Percentiles rank a stretch among this genome's conserved stretches.
These are phyloP conservation scores for Tricholoma saponaceum DNA, from an alignment of 768 basidiomycete genomes.

Conservation along the genomic window DNA sequence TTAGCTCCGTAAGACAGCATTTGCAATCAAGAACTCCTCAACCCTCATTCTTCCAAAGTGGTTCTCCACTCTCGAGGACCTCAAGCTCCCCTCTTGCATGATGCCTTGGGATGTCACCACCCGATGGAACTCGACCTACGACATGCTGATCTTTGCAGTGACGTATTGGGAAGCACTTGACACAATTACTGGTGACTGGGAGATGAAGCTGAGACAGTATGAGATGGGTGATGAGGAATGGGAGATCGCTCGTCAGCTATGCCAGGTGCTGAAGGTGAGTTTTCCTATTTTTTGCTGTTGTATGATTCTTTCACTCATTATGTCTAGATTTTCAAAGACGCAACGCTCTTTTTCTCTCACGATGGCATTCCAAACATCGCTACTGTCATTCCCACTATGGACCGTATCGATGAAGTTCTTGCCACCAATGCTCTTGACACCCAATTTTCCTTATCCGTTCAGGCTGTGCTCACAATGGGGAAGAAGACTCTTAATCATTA, in stretches of 20 bases:
- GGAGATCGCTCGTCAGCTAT: not conserved
- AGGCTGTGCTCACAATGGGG: slow-evolving; percentile 12
- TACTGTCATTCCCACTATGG: slow-evolving; percentile 13
- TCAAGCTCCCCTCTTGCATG: slow-evolving; percentile 3
- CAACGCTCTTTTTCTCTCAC: slow-evolving; percentile 5
- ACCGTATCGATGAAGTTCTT: slow-evolving; percentile 22
- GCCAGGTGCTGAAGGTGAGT: not conserved
- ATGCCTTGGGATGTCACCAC: slow-evolving; percentile 28
- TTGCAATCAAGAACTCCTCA: slow-evolving; percentile 5
- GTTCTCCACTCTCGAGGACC: slow-evolving; percentile 3
- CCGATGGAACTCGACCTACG: slow-evolving; percentile 8
- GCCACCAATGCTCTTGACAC: not conserved
- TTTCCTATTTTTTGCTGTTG: not conserved
- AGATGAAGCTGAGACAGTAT: not conserved
- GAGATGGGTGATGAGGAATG: not conserved
- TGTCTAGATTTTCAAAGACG: slow-evolving; percentile 3
- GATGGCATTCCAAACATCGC: not conserved
- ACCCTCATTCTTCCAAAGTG: slow-evolving; percentile 8
- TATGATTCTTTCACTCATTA: not conserved
- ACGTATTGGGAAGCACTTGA: slow-evolving; percentile 22
- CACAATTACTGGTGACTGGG: slow-evolving; percentile 14
- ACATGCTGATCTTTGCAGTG: slow-evolving; percentile 27
- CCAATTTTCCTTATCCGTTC: slow-evolving; percentile 11
- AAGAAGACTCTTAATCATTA: slow-evolving; percentile 25
- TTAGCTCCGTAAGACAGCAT: slow-evolving; percentile 1